Evolutionary conservation across 345 rosid genomes (phyloP).

Genomic region (Geranium brycei): DNA sequence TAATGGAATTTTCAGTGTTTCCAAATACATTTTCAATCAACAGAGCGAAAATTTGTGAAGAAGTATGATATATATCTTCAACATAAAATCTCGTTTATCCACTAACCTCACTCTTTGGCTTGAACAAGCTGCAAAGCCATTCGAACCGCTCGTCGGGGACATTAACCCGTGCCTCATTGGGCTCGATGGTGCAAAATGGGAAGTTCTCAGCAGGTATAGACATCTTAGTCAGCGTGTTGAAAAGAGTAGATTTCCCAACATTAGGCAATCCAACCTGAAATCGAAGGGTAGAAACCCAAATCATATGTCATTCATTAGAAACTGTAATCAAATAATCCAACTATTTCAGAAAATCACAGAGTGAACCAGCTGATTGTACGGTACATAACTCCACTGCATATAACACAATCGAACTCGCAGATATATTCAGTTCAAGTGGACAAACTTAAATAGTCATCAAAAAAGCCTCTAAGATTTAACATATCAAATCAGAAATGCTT

Average conservation of each 20-base stretch:
- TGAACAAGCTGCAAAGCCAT: slow-evolving; percentile 75
- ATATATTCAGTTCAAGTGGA: not conserved
- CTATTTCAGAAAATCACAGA: not conserved
- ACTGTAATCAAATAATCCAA: not conserved
- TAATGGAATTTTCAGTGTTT: too few relatives aligned
- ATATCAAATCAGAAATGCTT: too few relatives aligned
- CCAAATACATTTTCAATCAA: not conserved
- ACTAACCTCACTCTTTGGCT: slow-evolving; percentile 79
- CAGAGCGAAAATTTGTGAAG: not conserved
- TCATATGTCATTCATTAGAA: not conserved
- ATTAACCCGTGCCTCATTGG: slow-evolving; percentile 86
- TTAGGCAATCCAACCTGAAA: slow-evolving; percentile 89
- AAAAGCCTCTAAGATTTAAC: too few relatives aligned
- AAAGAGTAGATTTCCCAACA: slow-evolving; percentile 94
- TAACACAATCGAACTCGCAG: not conserved
- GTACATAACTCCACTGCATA: not conserved
- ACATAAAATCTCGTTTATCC: not conserved
- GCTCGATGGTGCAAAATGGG: slow-evolving; percentile 95
- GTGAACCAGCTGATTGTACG: not conserved
- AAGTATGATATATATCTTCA: not conserved
- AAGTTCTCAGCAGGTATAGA: slow-evolving; percentile 96
- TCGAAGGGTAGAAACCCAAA: not conserved
- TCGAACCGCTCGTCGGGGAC: slow-evolving; percentile 89
- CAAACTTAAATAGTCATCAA: not conserved
- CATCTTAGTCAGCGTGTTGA: slow-evolving; percentile 87